Conservation (phyloP, 257 asterid genomes). For the Fraxinus americana region DNA sequence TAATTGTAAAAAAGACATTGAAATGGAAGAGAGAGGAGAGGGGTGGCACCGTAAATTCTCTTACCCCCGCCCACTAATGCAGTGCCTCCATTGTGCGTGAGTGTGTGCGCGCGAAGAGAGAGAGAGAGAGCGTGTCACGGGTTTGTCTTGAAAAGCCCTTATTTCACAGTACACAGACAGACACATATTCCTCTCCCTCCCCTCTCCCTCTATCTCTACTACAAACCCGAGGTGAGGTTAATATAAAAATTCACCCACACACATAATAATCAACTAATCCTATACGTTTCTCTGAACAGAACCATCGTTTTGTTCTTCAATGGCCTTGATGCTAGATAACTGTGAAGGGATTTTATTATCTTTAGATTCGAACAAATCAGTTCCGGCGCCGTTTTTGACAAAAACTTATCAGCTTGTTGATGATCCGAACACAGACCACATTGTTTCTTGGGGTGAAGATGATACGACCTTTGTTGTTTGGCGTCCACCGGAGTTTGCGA, state of each 20-base stretch:
- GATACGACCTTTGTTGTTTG: conserved; percentile 88
- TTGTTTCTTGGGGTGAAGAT: conserved; percentile 97
- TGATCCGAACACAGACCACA: conserved; percentile 83
- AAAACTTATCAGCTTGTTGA: conserved; percentile 92
- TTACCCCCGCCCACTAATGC: conserved; percentile 4
- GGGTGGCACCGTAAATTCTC: conserved; percentile 40
- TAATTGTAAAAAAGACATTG: conserved; percentile 28
- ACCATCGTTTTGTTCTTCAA: conserved; percentile 19
- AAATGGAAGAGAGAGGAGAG: neutral
- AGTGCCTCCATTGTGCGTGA: no score
- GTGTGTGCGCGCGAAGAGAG: conserved; percentile 30
- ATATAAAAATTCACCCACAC: conserved; percentile 16
- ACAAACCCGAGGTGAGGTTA: conserved; percentile 47
- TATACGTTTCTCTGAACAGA: conserved; percentile 20
- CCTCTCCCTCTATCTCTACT: conserved; percentile 13
- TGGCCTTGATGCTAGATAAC: conserved; percentile 82
- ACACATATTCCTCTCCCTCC: conserved; percentile 86
- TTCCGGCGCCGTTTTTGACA: conserved; percentile 89
- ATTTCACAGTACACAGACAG: conserved; percentile 77
- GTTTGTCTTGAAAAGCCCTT: conserved; percentile 96
- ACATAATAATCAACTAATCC: neutral
- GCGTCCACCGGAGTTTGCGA: conserved; percentile 98
- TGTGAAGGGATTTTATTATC: conserved; percentile 74
- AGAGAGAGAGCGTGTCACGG: conserved; percentile 65
- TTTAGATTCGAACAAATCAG: conserved; percentile 76